Conservation (phyloP, 2,329 filamentous ascomycete species). For the Phialophora chinensis region DNA sequence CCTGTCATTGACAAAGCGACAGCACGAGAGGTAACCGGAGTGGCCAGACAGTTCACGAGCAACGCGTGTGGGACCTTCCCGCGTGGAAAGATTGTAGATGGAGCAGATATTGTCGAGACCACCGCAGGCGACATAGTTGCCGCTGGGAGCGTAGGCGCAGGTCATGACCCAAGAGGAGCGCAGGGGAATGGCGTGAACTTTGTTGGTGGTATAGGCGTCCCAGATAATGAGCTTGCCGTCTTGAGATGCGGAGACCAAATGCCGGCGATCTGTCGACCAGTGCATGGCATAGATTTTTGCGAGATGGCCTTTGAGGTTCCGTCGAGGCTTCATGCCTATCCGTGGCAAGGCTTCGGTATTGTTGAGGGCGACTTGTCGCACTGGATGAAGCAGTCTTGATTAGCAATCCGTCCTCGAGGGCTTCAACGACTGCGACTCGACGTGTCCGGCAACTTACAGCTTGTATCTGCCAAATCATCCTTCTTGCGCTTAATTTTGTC, state of each 20-base stretch:
- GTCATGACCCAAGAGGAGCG: constrained; percentile 99
- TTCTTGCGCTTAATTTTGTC: constrained; percentile 99
- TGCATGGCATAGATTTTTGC: constrained; percentile 99
- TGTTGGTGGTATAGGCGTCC: constrained; percentile 99
- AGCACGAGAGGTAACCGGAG: constrained; percentile 96
- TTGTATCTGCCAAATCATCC: constrained; percentile 98
- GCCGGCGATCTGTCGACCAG: constrained; percentile 97
- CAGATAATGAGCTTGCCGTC: constrained; percentile 99
- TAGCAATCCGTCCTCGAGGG: constrained; percentile 30
- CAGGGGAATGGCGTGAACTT: constrained; percentile 96
- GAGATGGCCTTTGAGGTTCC: constrained; percentile 94
- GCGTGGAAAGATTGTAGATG: constrained; percentile 97
- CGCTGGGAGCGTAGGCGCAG: constrained; percentile 96
- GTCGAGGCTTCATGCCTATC: constrained; percentile 96
- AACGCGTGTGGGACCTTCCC: constrained; percentile 95
- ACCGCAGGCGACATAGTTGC: constrained; percentile 98
- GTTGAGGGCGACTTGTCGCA: constrained; percentile 89
- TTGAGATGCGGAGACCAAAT: constrained; percentile 96
- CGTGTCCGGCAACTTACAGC: constrained; percentile 68
- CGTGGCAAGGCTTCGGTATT: constrained; percentile 90
- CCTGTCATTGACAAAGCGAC: constrained; percentile 97
- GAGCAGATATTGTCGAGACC: constrained; percentile 99
- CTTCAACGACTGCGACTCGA: not conserved
- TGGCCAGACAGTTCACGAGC: constrained; percentile 95
- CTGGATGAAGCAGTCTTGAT: constrained; percentile 56